Evolutionary conservation across 768 basidiomycete genomes (phyloP).

Genomic region (Tylopilus plumbeoviolaceoides): DNA sequence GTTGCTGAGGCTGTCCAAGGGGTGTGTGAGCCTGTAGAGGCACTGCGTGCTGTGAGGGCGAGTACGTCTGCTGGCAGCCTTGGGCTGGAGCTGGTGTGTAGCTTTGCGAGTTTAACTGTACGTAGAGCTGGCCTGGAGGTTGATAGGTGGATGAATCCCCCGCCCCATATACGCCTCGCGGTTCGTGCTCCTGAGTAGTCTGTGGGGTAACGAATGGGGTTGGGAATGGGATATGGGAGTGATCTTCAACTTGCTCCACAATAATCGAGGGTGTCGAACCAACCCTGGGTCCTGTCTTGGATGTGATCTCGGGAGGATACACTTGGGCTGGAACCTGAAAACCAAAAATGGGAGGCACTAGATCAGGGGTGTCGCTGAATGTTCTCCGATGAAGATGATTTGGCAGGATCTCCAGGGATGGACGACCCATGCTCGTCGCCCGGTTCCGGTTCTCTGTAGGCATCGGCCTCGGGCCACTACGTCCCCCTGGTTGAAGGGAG

Average conservation of each 20-base stretch:
- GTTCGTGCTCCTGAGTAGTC: neutral
- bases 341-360: constrained; percentile 8
- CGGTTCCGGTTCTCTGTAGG: constrained; percentile 14
- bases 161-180: neutral
- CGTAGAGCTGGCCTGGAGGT: constrained; percentile 6
- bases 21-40: constrained; percentile 11
- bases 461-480: constrained; percentile 17
- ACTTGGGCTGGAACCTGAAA: constrained; percentile 7
- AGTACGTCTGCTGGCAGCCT: constrained; percentile 1
- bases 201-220: neutral
- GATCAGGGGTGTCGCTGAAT: constrained; percentile 11
- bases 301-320: constrained; percentile 1
- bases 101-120: constrained; percentile 10
- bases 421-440: constrained; percentile 7
- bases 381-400: constrained; percentile 6
- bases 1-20: constrained; percentile 14
- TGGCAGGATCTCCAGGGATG: constrained; percentile 8
- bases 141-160: constrained; percentile 4
- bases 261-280: constrained; percentile 16
- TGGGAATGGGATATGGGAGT: constrained; percentile 3
- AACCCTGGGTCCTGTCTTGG: neutral
- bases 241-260: constrained; percentile 8
- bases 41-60: constrained; percentile 6
- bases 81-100: constrained; percentile 5
- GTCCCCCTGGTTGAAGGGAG: constrained; percentile 40